Base-by-base conservation (phyloP, 1,284 basidiomycete genomes). In the Apiotrichum porosum region DNA sequence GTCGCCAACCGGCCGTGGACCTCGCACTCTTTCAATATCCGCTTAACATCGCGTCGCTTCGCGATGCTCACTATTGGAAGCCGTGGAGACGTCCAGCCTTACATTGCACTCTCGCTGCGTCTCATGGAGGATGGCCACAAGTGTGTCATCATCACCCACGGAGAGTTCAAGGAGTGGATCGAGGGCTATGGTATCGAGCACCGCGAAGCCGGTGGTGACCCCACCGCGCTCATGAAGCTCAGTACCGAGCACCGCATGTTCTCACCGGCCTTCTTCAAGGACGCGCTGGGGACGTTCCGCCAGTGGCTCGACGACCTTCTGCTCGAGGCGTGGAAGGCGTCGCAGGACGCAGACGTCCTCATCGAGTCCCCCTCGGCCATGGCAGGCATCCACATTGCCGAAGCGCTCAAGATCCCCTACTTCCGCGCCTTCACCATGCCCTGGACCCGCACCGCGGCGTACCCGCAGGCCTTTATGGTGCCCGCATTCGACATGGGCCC, bases 401-500 rank as follows among this genome's bases (percentile, higher is more conserved):
- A 89, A 69, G 83, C 82, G 0, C 74, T 88, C n/a, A 76, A 77
- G 51, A 80, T 81, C 37, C 82, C 83, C 0, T 83, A 83, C 67
- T 83, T 84, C 75, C 62, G 72, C 42, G 81, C 81, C 1, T 87
- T 87, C 68, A 86, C 85, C 18, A 80, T 80, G 79, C 78, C 77
- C 4, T 79, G 79, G 79, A 78, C 78, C 2, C 62, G 78, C 13
- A 81, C 72, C 18, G 83, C 91, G 61, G 91, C 88, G 5, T 98
- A 97, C 70, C 94, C 94, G 18, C 94, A 98, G 67, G 92, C 94
- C 4, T 98, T 98, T 65, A 92, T 91, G 17, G 94, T 97, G 3
- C 94, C 95, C 1, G 91, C 93, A 50, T 82, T 82, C 63, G 74
- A 91, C 82, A 89, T 92, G 83, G 94, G 94, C 21, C 93, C 93